Evolutionary conservation across 2,329 filamentous ascomycete genomes (phyloP), one percentile per base, ranked within the genome.

Genomic region (Cryphonectria carpinicola): DNA sequence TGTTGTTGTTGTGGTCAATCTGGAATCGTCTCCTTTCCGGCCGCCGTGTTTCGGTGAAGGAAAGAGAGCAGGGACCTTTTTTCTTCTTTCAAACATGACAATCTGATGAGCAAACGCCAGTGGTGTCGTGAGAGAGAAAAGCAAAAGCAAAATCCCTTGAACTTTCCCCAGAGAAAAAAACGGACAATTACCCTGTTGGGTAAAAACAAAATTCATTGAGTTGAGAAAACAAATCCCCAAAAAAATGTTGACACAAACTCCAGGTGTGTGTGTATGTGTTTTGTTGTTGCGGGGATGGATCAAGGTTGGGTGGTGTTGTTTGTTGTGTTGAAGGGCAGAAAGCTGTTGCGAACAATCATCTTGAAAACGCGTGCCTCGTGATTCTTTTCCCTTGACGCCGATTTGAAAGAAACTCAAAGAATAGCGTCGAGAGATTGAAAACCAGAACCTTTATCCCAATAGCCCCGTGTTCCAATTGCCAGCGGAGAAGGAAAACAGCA

Each of bases 211-310:
- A 73, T 70, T 64, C 68, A 70, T 70, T 72, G 72, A 75, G 72
- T 71, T 69, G 71, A 70, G 70, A 71, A 56, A 67, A 68, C 71
- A 71, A 69, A 49, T 10, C 7, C 46, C 22, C 19, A 70, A 70
- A 73, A 73, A 74, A 39, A 39, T 66, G 72, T 73, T 72, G 70
- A 72, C 75, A 71, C 75, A 74, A 73, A 71, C 69, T 70, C 72
- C 67, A 70, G 64, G 66, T 72, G 68, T 68, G 68, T 70, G 71
- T 72, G 62, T 46, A 28, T 63, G 62, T 60, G 37, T 61, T 66
- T 61, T 66, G 58, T 70, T 73, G 70, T 68, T 73, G 64, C 71
- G 71, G n/a, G 28, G 70, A 72, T 73, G 71, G 68, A 67, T 66
- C 35, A 56, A 43, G 54, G 67, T 49, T n/a, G 46, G 46, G 46